phyloP scores from a whole-genome alignment of 345 rosid genomes.

The Psidium friedrichsthalianum region DNA sequence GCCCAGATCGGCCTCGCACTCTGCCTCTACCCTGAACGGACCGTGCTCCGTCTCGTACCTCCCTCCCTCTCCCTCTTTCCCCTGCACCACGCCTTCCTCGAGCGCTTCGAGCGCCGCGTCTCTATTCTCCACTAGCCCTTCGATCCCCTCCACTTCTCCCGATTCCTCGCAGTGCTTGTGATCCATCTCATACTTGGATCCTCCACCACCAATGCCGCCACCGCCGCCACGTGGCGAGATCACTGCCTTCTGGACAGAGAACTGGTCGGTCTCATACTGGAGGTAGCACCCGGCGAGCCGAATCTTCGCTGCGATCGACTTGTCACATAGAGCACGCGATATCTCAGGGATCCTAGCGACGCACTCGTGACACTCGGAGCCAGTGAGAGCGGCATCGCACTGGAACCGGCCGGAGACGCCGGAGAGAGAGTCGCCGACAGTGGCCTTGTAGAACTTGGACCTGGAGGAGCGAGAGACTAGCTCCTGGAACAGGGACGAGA shows the following conservation, averaged over 20 bases:
- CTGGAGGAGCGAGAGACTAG: slow-evolving; percentile 32
- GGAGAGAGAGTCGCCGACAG: slow-evolving; percentile 18
- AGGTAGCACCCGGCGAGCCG: slow-evolving; percentile 70
- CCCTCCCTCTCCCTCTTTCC: not conserved
- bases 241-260: not conserved
- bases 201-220: not conserved
- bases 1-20: slow-evolving; percentile 54
- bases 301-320: slow-evolving; percentile 40
- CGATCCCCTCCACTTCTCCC: slow-evolving; percentile 11
- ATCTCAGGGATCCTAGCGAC: slow-evolving; percentile 25
- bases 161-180: slow-evolving; percentile 34
- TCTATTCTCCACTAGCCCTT: slow-evolving; percentile 33
- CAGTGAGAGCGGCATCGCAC: slow-evolving; percentile 44
- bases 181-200: slow-evolving; percentile 15
- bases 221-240: not conserved
- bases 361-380: slow-evolving; percentile 38
- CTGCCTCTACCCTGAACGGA: slow-evolving; percentile 33
- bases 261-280: slow-evolving; percentile 31
- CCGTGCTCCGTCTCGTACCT: slow-evolving; percentile 21
- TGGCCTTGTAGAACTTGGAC: slow-evolving; percentile 46
- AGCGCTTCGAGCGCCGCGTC: slow-evolving; percentile 33
- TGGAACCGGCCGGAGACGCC: slow-evolving; percentile 61
- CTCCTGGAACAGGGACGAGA: slow-evolving; percentile 30
- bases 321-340: slow-evolving; percentile 25
- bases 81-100: slow-evolving; percentile 6